A percentile compares a stretch with the other conserved stretches of the same genome.
Conservation (phyloP, 192 early-diverging fungal species). For the Umbelopsis sp. region DNA sequence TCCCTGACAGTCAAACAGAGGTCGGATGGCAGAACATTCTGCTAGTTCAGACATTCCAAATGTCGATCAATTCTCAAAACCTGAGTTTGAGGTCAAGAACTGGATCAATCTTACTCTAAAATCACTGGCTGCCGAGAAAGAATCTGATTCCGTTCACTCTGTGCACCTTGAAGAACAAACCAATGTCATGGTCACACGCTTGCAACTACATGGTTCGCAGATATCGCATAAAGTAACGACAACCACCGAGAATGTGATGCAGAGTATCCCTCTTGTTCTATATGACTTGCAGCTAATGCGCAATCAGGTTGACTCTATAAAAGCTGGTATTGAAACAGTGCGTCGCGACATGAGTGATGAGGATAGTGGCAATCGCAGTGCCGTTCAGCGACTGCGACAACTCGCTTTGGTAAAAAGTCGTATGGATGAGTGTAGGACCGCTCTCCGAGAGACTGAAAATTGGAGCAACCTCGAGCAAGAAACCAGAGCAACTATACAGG, state of each 20-base stretch:
- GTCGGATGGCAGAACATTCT: not conserved
- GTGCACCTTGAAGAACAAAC: slow-evolving; percentile 47
- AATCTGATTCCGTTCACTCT: slow-evolving; percentile 22
- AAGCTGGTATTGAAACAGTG: slow-evolving; percentile 48
- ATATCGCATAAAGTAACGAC: slow-evolving; percentile 55
- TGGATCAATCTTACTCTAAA: slow-evolving; percentile 63
- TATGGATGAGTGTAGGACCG: slow-evolving; percentile 65
- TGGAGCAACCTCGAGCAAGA: slow-evolving; percentile 77
- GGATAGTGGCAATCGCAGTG: slow-evolving; percentile 24
- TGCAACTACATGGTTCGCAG: slow-evolving; percentile 61
- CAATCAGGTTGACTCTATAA: slow-evolving; percentile 52
- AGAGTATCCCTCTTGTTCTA: slow-evolving; percentile 61
- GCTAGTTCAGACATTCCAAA: slow-evolving; percentile 9
- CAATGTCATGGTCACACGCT: slow-evolving; percentile 56
- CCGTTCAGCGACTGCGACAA: slow-evolving; percentile 63
- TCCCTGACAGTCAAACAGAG: not conserved
- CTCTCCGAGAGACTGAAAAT: slow-evolving; percentile 75
- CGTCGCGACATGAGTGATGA: slow-evolving; percentile 48
- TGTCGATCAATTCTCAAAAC: slow-evolving; percentile 19
- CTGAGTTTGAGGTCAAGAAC: slow-evolving; percentile 63
- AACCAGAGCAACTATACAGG: slow-evolving; percentile 62
- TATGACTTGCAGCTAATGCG: slow-evolving; percentile 64
- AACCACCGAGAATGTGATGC: slow-evolving; percentile 57
- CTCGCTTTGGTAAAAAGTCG: slow-evolving; percentile 67
- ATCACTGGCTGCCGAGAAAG: slow-evolving; percentile 18